These are phyloP conservation scores for Salinomyces thailandicus DNA, from an alignment of 2,329 filamentous ascomycete species.

Conservation along the genomic window DNA sequence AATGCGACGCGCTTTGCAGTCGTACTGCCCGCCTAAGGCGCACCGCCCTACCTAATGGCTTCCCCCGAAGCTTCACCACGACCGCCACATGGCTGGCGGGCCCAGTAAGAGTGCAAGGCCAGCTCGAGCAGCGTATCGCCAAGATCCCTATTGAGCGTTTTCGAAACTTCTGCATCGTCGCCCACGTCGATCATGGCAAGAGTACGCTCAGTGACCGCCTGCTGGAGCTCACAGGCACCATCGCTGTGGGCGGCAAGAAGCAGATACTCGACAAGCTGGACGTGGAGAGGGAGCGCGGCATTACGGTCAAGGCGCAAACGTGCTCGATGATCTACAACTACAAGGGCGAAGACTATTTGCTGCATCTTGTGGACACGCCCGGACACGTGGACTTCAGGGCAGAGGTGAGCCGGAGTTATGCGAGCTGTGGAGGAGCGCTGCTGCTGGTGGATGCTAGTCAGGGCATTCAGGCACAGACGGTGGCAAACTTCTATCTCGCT, in stretches of 20 bases:
- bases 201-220: conserved; percentile 88
- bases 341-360: conserved; percentile 74
- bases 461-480: conserved; percentile 93
- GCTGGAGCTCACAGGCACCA: conserved; percentile 88
- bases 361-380: conserved; percentile 93
- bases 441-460: conserved; percentile 93
- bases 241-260: conserved; percentile 75
- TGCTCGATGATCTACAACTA: conserved; percentile 95
- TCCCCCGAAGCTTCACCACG: conserved; percentile 21
- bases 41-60: conserved; percentile 2
- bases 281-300: conserved; percentile 89
- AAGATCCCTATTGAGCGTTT: conserved; percentile 68
- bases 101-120: conserved; percentile 32
- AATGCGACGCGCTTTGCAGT: neutral
- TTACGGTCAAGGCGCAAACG: conserved; percentile 97
- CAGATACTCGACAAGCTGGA: conserved; percentile 96
- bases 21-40: neutral
- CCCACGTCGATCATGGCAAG: conserved; percentile 98
- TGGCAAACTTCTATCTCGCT: conserved; percentile 96
- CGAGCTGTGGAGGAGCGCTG: conserved; percentile 85
- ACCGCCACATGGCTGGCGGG: conserved; percentile 26
- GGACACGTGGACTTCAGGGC: conserved; percentile 97
- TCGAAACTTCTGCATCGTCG: conserved; percentile 97
- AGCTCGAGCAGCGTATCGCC: conserved; percentile 55
- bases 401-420: conserved; percentile 91